These are phyloP conservation scores for Arthrobotrys musiformis DNA, from an alignment of 2,329 filamentous ascomycete species.

Conservation along the genomic window DNA sequence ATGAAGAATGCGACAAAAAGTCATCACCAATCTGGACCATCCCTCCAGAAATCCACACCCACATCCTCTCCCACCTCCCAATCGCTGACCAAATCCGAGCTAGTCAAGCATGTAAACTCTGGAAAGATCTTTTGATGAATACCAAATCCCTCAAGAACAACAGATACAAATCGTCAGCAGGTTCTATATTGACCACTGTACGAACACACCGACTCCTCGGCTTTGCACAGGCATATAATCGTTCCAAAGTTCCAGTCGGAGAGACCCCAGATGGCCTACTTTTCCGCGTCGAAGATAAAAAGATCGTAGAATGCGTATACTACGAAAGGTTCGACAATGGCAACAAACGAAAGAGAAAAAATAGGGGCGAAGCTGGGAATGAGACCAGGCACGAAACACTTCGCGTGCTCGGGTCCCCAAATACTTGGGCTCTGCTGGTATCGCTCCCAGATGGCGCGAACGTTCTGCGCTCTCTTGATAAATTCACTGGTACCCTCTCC, in stretches of 20 bases:
- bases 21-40: background rate
- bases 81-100: constrained; percentile 25
- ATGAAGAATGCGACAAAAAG: no score
- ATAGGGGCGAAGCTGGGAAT: no score
- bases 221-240: background rate
- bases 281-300: constrained; percentile 1
- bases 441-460: no score
- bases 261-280: background rate
- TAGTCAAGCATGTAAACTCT: constrained; percentile 29
- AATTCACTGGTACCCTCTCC: background rate
- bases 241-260: background rate
- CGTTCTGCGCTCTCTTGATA: no score
- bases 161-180: background rate
- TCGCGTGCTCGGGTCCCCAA: no score
- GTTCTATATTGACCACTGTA: background rate
- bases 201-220: constrained; percentile 10
- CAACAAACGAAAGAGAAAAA: no score
- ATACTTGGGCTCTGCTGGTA: no score
- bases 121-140: constrained; percentile 5
- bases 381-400: no score
- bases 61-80: constrained; percentile 23
- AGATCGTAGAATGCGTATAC: background rate
- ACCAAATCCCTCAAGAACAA: background rate
- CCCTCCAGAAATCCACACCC: constrained; percentile 25
- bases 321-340: background rate